These are phyloP conservation scores for Fomes fomentarius DNA, from an alignment of 1,284 basidiomycete species.

Conservation along the genomic window DNA sequence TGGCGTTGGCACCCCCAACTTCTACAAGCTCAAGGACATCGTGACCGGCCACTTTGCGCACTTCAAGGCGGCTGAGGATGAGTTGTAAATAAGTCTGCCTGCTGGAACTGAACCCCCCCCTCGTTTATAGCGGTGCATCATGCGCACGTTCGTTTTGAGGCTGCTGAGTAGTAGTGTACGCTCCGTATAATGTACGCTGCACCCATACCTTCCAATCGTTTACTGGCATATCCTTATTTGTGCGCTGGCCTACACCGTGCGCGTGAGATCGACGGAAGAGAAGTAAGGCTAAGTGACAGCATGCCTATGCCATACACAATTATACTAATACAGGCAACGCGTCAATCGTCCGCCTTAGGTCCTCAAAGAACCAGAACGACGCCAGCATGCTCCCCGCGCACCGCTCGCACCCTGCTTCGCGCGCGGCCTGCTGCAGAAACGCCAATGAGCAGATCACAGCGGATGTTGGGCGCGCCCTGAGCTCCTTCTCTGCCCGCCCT, in stretches of 20 bases:
- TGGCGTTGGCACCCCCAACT: slow-evolving; percentile 38
- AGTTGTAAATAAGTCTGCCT: neutral
- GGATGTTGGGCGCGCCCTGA: slow-evolving; percentile 57
- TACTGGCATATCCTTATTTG: too few species aligned
- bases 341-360: slow-evolving; percentile 61
- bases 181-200: too few species aligned
- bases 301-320: slow-evolving; percentile 15
- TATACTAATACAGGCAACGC: slow-evolving; percentile 59
- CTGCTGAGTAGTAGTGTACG: too few species aligned
- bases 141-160: too few species aligned
- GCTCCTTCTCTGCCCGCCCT: slow-evolving; percentile 56
- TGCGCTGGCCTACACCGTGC: too few species aligned
- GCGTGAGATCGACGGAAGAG: too few species aligned
- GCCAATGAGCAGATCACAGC: slow-evolving; percentile 60
- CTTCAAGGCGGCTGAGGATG: neutral
- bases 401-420: slow-evolving; percentile 51
- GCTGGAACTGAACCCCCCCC: too few species aligned
- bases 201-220: too few species aligned
- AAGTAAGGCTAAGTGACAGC: too few species aligned
- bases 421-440: slow-evolving; percentile 59
- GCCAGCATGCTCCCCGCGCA: slow-evolving; percentile 67
- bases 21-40: slow-evolving; percentile 30
- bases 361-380: slow-evolving; percentile 55
- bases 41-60: slow-evolving; percentile 12
- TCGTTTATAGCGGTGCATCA: too few species aligned